Evolutionary conservation across 2,329 filamentous ascomycete genomes (phyloP), one percentile per base, ranked within the genome.

Genomic region (Phyllosticta capitalensis): DNA sequence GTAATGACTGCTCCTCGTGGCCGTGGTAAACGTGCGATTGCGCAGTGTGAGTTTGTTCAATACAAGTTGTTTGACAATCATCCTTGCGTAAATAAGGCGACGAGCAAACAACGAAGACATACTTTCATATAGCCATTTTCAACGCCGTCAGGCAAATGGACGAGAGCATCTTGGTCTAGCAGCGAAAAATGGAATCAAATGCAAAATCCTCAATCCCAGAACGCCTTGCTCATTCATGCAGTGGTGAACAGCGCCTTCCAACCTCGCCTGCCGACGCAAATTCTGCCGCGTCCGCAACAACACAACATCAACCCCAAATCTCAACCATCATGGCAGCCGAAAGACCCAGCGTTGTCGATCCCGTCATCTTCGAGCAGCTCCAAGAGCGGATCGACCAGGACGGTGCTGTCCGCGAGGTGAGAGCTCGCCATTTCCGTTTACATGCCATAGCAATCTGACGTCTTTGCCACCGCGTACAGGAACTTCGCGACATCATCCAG

Each of bases 321-420:
- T 45, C 56, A 56, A 50, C 45, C 51, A 54, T 54, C 59, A 72
- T 74, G 70, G 65, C 65, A 51, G 17, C 38, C n/a, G 65, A 62
- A 22, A 65, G 64, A 57, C 65, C 73, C 56, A 76, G 75, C 60
- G 83, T 88, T 80, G 85, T 94, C 68, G 87, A 95, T 72, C 87
- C 89, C 62, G 81, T 83, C 65, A 89, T 97, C 72, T 96, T 97
- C 74, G 84, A 91, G 69, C 83, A 88, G 67, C 85, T 99, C 63
- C 92, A 96, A 75, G 78, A 82, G 61, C 92, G 92, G 73, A 90
- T 96, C 67, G 94, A 97, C 66, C 87, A 95, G 73, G 94, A 97
- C 71, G 81, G 84, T 9, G 79, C 82, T 58, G 85, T 95, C 58
- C 85, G 89, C 68, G 92, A 97, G 71, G 83, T 85, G 69, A 66